phyloP scores from a whole-genome alignment of 176 grass and related monocot genomes.

The Puya raimondii region DNA sequence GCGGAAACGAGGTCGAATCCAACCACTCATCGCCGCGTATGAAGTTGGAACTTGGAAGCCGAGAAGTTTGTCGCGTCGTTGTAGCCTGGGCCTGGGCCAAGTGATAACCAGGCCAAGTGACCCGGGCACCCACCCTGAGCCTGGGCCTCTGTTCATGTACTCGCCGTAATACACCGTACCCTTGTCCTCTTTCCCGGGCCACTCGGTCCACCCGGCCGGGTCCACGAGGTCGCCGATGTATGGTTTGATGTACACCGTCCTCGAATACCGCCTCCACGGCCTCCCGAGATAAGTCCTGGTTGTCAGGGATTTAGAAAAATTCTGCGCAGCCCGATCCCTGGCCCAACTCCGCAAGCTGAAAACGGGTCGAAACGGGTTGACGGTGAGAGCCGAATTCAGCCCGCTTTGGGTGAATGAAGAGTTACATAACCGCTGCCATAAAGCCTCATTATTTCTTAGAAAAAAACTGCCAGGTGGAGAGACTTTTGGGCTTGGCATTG shows the following conservation, averaged over 20 bases:
- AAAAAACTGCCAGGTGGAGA: too few species aligned
- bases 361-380: too few species aligned
- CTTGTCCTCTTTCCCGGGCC: constrained; percentile 27
- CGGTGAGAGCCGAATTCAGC: too few species aligned
- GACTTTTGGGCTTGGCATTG: too few species aligned
- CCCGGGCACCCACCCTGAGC: constrained; percentile 17
- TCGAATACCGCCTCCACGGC: constrained; percentile 58
- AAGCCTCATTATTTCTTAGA: too few species aligned
- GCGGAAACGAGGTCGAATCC: constrained; percentile 28
- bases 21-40: constrained; percentile 54
- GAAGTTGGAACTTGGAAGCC: constrained; percentile 36
- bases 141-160: constrained; percentile 23
- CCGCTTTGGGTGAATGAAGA: too few species aligned
- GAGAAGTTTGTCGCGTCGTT: constrained; percentile 48
- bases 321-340: too few species aligned
- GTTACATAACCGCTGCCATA: too few species aligned
- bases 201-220: constrained; percentile 42
- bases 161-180: constrained; percentile 18
- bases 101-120: constrained; percentile 16
- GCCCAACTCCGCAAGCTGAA: too few species aligned
- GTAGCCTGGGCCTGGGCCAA: constrained; percentile 8
- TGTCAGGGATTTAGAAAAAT: too few species aligned
- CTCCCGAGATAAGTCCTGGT: constrained; percentile 62
- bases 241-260: constrained; percentile 47
- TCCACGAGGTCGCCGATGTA: constrained; percentile 40